Conservation (phyloP, 2,329 filamentous ascomycete species). For the Aspergillus chevalieri region DNA sequence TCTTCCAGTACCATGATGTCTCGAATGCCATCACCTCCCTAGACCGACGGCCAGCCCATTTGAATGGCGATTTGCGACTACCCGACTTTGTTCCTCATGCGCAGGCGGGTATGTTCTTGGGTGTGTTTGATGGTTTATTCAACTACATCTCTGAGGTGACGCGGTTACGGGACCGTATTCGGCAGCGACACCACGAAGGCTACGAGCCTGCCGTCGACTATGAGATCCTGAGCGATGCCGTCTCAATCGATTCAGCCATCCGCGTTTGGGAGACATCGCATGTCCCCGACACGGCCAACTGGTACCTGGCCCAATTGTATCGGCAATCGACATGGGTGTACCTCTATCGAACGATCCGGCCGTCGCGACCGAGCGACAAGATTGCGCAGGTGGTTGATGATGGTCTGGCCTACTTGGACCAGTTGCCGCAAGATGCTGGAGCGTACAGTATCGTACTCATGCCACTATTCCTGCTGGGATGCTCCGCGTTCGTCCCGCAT, state of each 20-base stretch:
- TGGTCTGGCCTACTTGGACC: constrained; percentile 51
- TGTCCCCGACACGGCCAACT: constrained; percentile 46
- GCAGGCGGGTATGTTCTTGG: constrained; percentile 59
- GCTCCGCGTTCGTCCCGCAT: constrained; percentile 51
- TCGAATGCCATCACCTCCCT: constrained; percentile 53
- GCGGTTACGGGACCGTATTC: constrained; percentile 66
- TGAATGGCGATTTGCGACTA: constrained; percentile 48
- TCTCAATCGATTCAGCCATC: constrained; percentile 69
- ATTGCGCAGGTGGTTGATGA: constrained; percentile 54
- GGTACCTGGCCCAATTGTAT: constrained; percentile 54
- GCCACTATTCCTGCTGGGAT: constrained; percentile 57
- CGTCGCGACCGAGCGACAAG: constrained; percentile 49
- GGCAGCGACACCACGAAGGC: constrained; percentile 57
- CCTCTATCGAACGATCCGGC: constrained; percentile 55
- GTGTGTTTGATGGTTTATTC: constrained; percentile 77
- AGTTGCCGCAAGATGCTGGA: constrained; percentile 49
- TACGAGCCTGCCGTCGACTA: constrained; percentile 68
- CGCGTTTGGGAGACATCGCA: constrained; percentile 65
- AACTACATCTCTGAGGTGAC: constrained; percentile 73
- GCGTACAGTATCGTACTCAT: constrained; percentile 56
- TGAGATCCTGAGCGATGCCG: constrained; percentile 63
- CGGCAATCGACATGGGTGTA: constrained; percentile 60
- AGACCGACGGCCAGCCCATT: constrained; percentile 47
- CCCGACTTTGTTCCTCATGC: constrained; percentile 51
- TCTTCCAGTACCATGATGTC: constrained; percentile 76